Percentiles rank a stretch among this genome's conserved stretches.
These are phyloP conservation scores for Alternaria rosae DNA, from an alignment of 2,329 filamentous ascomycete genomes.

Conservation along the genomic window DNA sequence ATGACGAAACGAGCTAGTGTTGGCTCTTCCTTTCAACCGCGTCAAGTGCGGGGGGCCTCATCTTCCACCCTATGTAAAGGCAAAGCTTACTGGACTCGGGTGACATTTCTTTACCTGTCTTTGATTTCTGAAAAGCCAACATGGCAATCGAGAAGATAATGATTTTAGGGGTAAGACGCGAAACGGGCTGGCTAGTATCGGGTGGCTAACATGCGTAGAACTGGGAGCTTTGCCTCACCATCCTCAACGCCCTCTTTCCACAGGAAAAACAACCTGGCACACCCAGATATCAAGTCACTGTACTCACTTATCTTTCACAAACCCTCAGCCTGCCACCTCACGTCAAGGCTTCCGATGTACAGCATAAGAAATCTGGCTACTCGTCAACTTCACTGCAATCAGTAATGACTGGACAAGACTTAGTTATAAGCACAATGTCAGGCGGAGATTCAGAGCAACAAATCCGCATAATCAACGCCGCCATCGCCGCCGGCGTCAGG, in stretches of 20 bases:
- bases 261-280: neutral
- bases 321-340: slow-evolving; percentile 27
- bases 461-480: slow-evolving; percentile 50
- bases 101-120: neutral
- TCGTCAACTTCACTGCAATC: slow-evolving; percentile 37
- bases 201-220: slow-evolving; percentile 30
- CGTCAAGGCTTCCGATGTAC: slow-evolving; percentile 12
- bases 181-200: neutral
- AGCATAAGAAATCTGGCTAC: slow-evolving; percentile 41
- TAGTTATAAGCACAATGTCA: slow-evolving; percentile 46
- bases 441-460: slow-evolving; percentile 37
- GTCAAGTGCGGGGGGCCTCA: slow-evolving; percentile 13
- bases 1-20: neutral
- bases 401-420: slow-evolving; percentile 48
- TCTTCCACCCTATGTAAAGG: slow-evolving; percentile 7
- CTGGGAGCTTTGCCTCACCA: slow-evolving; percentile 30
- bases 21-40: slow-evolving; percentile 34
- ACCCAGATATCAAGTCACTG: slow-evolving; percentile 22
- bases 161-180: slow-evolving; percentile 37
- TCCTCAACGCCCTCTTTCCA: slow-evolving; percentile 32
- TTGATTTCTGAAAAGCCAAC: neutral
- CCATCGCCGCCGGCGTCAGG: slow-evolving; percentile 49
- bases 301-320: slow-evolving; percentile 38
- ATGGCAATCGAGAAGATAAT: slow-evolving; percentile 34
- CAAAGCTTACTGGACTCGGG: neutral